Conservation (phyloP, 2,329 filamentous ascomycete genomes). For the Xenoacremonium recifei region DNA sequence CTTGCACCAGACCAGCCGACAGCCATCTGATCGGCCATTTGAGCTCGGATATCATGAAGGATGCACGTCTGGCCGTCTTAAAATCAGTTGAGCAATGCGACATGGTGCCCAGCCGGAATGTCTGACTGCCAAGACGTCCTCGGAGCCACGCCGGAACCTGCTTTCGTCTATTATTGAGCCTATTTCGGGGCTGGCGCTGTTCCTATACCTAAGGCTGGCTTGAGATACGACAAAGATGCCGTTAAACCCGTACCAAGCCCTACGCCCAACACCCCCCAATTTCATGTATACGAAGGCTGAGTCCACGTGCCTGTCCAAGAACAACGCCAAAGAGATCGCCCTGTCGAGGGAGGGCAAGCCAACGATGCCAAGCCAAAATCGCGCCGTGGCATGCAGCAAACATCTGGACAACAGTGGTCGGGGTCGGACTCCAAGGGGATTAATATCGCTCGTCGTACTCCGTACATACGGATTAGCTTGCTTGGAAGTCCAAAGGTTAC, state of each 20-base stretch:
- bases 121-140: constrained; percentile 8
- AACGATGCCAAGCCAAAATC: constrained; percentile 16
- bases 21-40: too few relatives aligned
- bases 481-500: constrained; percentile 19
- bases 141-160: constrained; percentile 4
- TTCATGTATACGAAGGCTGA: constrained; percentile 21
- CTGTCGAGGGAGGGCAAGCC: constrained; percentile 17
- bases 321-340: constrained; percentile 18
- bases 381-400: neutral
- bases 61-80: too few relatives aligned
- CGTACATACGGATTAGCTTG: constrained; percentile 15
- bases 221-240: constrained; percentile 22
- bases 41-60: too few relatives aligned
- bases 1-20: too few relatives aligned
- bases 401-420: constrained; percentile 11
- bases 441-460: constrained; percentile 10
- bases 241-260: constrained; percentile 29
- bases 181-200: constrained; percentile 19
- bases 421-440: too few relatives aligned
- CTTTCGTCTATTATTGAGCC: constrained; percentile 15
- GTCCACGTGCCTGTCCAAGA: constrained; percentile 22
- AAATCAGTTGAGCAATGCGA: too few relatives aligned
- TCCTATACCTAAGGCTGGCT: constrained; percentile 11
- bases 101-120: constrained; percentile 4
- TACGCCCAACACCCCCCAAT: constrained; percentile 25